A percentile compares a stretch with the other conserved stretches of the same genome.
Conservation (phyloP, 768 basidiomycete species). For the Mrakia gelida region DNA sequence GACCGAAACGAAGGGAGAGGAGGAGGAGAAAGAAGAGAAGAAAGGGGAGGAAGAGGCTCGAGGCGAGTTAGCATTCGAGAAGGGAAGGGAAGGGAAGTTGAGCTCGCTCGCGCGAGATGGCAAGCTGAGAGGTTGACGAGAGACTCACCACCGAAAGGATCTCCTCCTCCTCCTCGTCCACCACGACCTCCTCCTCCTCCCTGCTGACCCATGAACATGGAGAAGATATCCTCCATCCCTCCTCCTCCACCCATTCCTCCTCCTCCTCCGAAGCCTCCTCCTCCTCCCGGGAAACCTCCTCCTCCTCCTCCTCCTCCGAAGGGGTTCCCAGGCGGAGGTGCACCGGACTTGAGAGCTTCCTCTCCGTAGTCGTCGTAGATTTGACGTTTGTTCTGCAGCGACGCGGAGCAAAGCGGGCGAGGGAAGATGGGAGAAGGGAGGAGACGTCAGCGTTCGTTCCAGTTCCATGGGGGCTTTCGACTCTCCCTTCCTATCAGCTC, state of each 20-base stretch:
- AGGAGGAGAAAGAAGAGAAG: neutral
- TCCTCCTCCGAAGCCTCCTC: slow-evolving; percentile 48
- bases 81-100: slow-evolving; percentile 29
- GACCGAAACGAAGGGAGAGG: slow-evolving; percentile 12
- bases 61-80: neutral
- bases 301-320: slow-evolving; percentile 33
- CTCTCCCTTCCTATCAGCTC: neutral
- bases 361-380: slow-evolving; percentile 89
- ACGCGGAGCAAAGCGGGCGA: neutral
- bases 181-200: slow-evolving; percentile 49
- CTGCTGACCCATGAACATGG: slow-evolving; percentile 52
- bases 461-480: neutral
- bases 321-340: slow-evolving; percentile 45
- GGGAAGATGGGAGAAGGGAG: neutral
- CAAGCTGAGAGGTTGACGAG: neutral
- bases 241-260: slow-evolving; percentile 45
- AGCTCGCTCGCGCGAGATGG: slow-evolving; percentile 33
- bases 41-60: neutral
- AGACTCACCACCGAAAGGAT: slow-evolving; percentile 39
- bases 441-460: neutral
- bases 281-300: slow-evolving; percentile 40
- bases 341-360: slow-evolving; percentile 78
- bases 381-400: slow-evolving; percentile 41
- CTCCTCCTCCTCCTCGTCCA: slow-evolving; percentile 38
- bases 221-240: slow-evolving; percentile 73